Conservation (phyloP, 208 protist genomes). For the Herpetomonas muscarum region DNA sequence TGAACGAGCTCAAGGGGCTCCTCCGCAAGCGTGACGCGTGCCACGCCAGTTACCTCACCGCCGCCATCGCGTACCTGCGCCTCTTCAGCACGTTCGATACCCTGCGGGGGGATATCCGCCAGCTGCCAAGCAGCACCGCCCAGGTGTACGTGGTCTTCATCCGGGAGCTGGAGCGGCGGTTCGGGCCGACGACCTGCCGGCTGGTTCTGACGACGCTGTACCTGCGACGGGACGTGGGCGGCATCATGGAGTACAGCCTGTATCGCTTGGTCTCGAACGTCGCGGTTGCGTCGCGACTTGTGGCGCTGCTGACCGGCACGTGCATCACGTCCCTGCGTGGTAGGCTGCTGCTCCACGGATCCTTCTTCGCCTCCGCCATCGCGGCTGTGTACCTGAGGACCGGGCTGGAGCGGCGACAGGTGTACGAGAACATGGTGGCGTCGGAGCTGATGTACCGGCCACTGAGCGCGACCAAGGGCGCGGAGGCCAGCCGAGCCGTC, state of each 20-base stretch:
- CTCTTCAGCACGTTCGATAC: slow-evolving; percentile 83
- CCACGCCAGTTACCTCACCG: slow-evolving; percentile 61
- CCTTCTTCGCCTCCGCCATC: slow-evolving; percentile 56
- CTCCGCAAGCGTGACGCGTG: slow-evolving; percentile 67
- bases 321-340: slow-evolving; percentile 43
- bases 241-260: slow-evolving; percentile 76
- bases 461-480: slow-evolving; percentile 18
- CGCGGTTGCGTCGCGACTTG: slow-evolving; percentile 58
- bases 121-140: slow-evolving; percentile 46
- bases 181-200: slow-evolving; percentile 39
- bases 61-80: slow-evolving; percentile 66
- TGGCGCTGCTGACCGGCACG: slow-evolving; percentile 65
- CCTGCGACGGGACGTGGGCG: slow-evolving; percentile 46
- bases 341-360: slow-evolving; percentile 32
- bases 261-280: slow-evolving; percentile 77
- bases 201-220: slow-evolving; percentile 64
- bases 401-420: slow-evolving; percentile 31
- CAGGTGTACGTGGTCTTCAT: slow-evolving; percentile 55
- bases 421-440: slow-evolving; percentile 46
- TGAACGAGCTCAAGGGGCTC: slow-evolving; percentile 66
- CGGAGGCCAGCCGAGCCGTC: slow-evolving; percentile 5
- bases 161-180: slow-evolving; percentile 43
- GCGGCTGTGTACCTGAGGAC: slow-evolving; percentile 37
- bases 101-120: slow-evolving; percentile 63
- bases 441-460: slow-evolving; percentile 64